A percentile compares a stretch with the other conserved stretches of the same genome.
phyloP scores from a whole-genome alignment of 345 rosid species.

The Citrus medica region DNA sequence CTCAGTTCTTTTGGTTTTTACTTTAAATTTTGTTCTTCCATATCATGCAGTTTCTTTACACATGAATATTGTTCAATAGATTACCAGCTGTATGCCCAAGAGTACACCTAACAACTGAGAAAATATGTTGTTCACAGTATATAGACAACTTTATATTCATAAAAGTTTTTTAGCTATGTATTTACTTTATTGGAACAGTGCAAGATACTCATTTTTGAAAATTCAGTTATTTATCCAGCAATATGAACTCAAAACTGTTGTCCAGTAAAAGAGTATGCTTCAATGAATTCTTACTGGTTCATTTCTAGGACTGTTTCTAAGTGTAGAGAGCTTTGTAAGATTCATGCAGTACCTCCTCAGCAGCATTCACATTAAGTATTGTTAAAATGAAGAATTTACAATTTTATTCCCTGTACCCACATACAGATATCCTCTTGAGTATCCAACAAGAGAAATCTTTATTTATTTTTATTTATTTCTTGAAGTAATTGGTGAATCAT shows the following conservation, averaged over 20 bases:
- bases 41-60: not conserved
- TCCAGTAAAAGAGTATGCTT: not conserved
- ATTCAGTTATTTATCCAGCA: not conserved
- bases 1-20: not conserved
- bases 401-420: constrained; percentile 12
- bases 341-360: not conserved
- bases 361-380: not conserved
- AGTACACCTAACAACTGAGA: not conserved
- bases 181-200: not conserved
- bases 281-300: not conserved
- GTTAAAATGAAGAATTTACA: not conserved
- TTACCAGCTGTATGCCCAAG: not conserved
- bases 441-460: not conserved
- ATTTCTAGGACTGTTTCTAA: not conserved
- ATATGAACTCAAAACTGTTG: not conserved
- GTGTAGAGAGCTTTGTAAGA: not conserved
- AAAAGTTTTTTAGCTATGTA: not conserved
- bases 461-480: too few relatives aligned
- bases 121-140: not conserved
- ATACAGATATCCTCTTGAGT: not conserved
- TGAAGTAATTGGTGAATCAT: not conserved
- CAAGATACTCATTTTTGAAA: not conserved
- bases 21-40: not conserved
- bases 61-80: not conserved
- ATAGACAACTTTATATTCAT: not conserved